phyloP scores from a whole-genome alignment of 1,284 basidiomycete genomes.

The Trametes versicolor region DNA sequence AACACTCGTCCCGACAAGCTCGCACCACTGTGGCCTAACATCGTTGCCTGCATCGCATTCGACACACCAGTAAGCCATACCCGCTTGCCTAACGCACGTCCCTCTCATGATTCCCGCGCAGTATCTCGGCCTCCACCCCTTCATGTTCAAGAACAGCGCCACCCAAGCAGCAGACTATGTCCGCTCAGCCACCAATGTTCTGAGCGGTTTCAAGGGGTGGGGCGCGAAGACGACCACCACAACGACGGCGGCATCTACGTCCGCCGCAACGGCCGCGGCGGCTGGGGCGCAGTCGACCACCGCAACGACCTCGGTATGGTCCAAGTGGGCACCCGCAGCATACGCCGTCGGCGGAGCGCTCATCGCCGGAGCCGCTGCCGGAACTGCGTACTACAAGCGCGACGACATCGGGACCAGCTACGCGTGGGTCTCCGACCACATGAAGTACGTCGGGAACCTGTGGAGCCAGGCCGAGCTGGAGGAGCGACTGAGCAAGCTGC shows the following conservation, averaged over 20 bases:
- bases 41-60: constrained; percentile 85
- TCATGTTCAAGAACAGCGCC: constrained; percentile 86
- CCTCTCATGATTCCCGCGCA: background rate
- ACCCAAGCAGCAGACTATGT: constrained; percentile 82
- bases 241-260: constrained; percentile 30
- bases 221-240: constrained; percentile 44
- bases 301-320: constrained; percentile 54
- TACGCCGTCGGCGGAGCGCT: constrained; percentile 75
- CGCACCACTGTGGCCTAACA: constrained; percentile 85
- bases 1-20: constrained; percentile 65
- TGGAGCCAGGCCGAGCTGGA: constrained; percentile 83
- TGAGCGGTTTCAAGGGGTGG: constrained; percentile 58
- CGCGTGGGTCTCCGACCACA: constrained; percentile 86
- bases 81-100: background rate
- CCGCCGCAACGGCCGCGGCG: constrained; percentile 33
- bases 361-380: constrained; percentile 87
- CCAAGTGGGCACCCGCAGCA: constrained; percentile 69
- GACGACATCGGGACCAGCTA: constrained; percentile 78
- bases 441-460: constrained; percentile 89
- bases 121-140: constrained; percentile 82
- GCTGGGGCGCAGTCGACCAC: constrained; percentile 34
- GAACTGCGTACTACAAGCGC: constrained; percentile 82
- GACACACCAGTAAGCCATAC: constrained; percentile 80
- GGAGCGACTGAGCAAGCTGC: constrained; percentile 68
- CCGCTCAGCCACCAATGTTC: constrained; percentile 67